These are phyloP conservation scores for Rubroshorea leprosula DNA, from an alignment of 345 rosid genomes.

Conservation along the genomic window DNA sequence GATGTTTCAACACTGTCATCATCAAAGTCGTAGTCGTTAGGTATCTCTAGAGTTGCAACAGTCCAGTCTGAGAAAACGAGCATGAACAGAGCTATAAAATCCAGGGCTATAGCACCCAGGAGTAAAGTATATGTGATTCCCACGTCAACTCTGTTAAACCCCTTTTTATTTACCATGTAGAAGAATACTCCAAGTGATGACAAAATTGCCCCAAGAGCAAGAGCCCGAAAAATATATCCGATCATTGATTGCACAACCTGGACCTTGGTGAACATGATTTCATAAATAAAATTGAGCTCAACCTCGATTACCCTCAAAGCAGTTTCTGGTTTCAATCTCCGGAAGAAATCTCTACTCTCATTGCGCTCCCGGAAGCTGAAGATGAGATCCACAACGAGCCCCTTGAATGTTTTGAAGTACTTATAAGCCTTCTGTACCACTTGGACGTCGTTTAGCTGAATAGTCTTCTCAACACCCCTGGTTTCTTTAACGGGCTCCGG, in stretches of 20 bases:
- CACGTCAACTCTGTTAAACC: conserved; percentile 31
- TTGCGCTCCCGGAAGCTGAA: conserved; percentile 47
- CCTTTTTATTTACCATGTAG: conserved; percentile 24
- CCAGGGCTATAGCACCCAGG: conserved; percentile 44
- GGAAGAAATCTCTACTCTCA: conserved; percentile 43
- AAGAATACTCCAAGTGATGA: conserved; percentile 30
- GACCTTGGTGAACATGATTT: conserved; percentile 50
- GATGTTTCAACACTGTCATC: neutral
- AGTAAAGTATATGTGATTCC: conserved; percentile 46
- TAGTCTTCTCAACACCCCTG: conserved; percentile 7
- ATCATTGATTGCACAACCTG: conserved; percentile 26
- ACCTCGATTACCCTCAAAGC: conserved; percentile 48
- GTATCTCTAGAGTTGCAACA: conserved; percentile 19
- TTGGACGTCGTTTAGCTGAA: conserved; percentile 14
- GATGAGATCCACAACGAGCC: conserved; percentile 52
- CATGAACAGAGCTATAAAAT: conserved; percentile 37
- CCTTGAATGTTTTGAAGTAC: conserved; percentile 41
- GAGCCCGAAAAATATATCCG: conserved; percentile 29
- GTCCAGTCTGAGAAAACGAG: conserved; percentile 58
- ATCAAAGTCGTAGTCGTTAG: conserved; percentile 14
- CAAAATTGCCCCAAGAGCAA: conserved; percentile 25
- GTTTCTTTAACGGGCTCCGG: conserved; percentile 40
- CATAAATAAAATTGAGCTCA: conserved; percentile 64
- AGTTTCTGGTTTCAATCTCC: conserved; percentile 12
- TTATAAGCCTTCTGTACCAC: conserved; percentile 30